Percentiles rank a stretch among this genome's conserved stretches.
Conservation (phyloP, 2,329 filamentous ascomycete species). For the Fusarium anguioides region DNA sequence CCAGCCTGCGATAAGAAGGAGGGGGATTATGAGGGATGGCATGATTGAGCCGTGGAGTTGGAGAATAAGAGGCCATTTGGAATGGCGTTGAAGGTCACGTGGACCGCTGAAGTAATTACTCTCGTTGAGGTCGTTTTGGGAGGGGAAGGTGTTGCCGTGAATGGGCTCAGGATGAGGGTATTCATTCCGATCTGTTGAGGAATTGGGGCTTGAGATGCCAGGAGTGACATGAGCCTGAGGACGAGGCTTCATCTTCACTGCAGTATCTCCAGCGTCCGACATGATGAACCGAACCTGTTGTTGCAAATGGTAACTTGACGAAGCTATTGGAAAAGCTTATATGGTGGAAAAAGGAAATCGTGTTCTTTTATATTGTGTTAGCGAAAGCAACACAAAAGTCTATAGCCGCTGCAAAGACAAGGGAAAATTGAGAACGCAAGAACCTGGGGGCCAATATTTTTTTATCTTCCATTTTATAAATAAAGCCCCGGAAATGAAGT, state of each 20-base stretch:
- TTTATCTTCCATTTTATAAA: no score
- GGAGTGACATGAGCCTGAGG: background rate
- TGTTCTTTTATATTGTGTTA: no score
- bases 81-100: conserved; percentile 76
- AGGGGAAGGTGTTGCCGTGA: no score
- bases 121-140: conserved; percentile 42
- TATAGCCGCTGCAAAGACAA: no score
- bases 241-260: background rate
- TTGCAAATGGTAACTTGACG: no score
- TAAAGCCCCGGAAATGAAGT: background rate
- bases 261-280: background rate
- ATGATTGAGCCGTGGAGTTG: conserved; percentile 80
- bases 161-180: no score
- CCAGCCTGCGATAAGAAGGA: conserved; percentile 72
- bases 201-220: background rate
- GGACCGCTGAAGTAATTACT: conserved; percentile 73
- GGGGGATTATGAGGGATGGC: conserved; percentile 78
- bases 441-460: no score
- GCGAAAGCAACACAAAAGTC: no score
- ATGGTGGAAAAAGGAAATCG: background rate
- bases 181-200: no score
- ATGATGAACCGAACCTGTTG: background rate
- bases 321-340: no score
- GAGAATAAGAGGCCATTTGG: conserved; percentile 80
- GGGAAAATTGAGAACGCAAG: accelerated